Evolutionary conservation across 106 monocot genomes (phyloP).

Genomic region (Dactylorhiza incarnata): DNA sequence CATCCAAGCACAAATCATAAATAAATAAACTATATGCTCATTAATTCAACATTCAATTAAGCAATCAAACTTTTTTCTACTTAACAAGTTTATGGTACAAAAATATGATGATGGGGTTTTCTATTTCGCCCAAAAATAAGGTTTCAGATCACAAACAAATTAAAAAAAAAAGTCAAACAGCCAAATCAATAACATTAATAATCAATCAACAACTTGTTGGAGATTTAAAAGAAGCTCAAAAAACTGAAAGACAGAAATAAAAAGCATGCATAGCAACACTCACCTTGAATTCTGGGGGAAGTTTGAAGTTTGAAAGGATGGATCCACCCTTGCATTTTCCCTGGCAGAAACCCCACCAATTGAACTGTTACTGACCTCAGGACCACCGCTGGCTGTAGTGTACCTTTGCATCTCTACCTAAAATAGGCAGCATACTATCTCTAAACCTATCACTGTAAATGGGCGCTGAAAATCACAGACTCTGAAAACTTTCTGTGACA

Average conservation of each 20-base stretch:
- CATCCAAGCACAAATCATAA: no score
- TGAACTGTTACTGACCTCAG: constrained; percentile 39
- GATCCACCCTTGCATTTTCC: constrained; percentile 52
- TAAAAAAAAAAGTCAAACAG: no score
- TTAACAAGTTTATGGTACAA: no score
- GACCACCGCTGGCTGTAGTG: constrained; percentile 46
- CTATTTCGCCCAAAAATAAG: no score
- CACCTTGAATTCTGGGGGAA: constrained; percentile 63
- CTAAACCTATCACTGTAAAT: constrained; percentile 8
- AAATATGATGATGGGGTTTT: no score
- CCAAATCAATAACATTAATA: no score
- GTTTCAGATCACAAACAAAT: no score
- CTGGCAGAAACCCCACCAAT: constrained; percentile 40
- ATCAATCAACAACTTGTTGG: no score
- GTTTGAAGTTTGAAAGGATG: constrained; percentile 45
- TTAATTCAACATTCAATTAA: no score
- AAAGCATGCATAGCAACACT: neutral
- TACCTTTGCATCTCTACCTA: constrained; percentile 81
- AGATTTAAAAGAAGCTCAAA: neutral
- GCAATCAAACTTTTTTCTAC: no score
- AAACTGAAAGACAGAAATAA: neutral
- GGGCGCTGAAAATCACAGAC: neutral
- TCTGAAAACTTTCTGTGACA: neutral
- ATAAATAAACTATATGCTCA: no score
- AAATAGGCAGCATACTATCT: constrained; percentile 51